Percentiles rank a stretch among this genome's conserved stretches.
Conservation (phyloP, 805 yeast genomes). For the Wickerhamomyces alni region DNA sequence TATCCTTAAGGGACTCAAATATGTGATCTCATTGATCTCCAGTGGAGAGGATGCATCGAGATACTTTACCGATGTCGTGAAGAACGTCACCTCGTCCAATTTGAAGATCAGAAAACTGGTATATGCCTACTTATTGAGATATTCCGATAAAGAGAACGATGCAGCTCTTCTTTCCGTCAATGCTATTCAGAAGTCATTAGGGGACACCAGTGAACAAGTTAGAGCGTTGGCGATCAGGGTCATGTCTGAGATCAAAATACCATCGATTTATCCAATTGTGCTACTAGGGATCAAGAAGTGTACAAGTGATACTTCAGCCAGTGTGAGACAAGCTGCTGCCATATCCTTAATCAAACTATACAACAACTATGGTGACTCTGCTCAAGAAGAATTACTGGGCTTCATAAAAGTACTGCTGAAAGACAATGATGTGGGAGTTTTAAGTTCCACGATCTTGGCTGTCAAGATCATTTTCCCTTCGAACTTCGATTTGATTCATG, state of each 20-base stretch:
- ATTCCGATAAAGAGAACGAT: conserved; percentile 82
- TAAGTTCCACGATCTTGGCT: conserved; percentile 61
- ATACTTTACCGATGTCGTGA: conserved; percentile 81
- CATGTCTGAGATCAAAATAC: conserved; percentile 75
- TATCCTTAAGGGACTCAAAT: conserved; percentile 51
- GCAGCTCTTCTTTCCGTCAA: conserved; percentile 86
- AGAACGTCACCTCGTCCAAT: conserved; percentile 69
- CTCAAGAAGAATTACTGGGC: conserved; percentile 44
- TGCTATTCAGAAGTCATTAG: conserved; percentile 79
- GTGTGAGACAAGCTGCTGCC: conserved; percentile 77
- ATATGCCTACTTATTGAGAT: conserved; percentile 64
- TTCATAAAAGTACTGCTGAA: conserved; percentile 47
- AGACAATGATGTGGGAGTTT: conserved; percentile 64
- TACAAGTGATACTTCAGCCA: conserved; percentile 62
- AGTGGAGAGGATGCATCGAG: conserved; percentile 30
- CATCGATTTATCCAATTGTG: conserved; percentile 76
- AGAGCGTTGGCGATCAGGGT: conserved; percentile 74
- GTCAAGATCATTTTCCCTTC: conserved; percentile 48
- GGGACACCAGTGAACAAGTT: conserved; percentile 60
- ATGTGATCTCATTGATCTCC: conserved; percentile 41
- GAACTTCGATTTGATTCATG: conserved; percentile 63
- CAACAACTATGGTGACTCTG: conserved; percentile 35
- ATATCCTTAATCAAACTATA: conserved; percentile 60
- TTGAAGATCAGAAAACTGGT: conserved; percentile 69
- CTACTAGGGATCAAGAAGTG: conserved; percentile 66